Evolutionary conservation across 768 basidiomycete species (phyloP), one percentile per base, ranked within the genome.

Genomic region (Russula virescens): DNA sequence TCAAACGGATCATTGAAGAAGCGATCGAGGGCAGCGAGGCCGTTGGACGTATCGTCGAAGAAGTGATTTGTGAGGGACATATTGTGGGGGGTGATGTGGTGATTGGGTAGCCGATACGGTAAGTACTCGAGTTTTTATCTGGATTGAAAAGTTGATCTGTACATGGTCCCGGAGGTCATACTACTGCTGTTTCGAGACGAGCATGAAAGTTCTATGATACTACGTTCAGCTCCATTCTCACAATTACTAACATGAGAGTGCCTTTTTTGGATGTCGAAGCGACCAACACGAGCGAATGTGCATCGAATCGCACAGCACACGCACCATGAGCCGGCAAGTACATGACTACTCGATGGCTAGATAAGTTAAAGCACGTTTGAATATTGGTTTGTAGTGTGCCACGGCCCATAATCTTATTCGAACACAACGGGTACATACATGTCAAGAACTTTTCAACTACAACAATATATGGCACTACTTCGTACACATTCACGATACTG

Each of bases 201-300:
- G 38, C 9, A 40, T 40, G 38, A 11, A 16, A 40, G 38, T n/a
- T n/a, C n/a, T n/a, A 16, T 40, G 5, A 2, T 40, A 16, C 14
- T 40, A 31, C 31, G 31, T 31, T 31, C 31, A 31, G 31, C 31
- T 3, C 31, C 31, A 31, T 31, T 31, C 31, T 31, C 31, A 8
- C 31, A 31, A 31, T 31, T 31, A 8, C 38, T 40, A 10, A 16
- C 38, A 40, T 40, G 13, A 2, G 13, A 38, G 11, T 60, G 43
- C 58, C 59, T 51, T 59, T 51, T 58, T 59, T 43, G 49, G 28
- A 49, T 18, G 13, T 38, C 25, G 53, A 61, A 40, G n/a, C 5
- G n/a, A 21, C 45, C 8, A n/a, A n/a, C n/a, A n/a, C n/a, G n/a
- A n/a, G n/a, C 25, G 60, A 31, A 31, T 11, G 5, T 11, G 2